Evolutionary conservation across 306 rosid species (phyloP).

Genomic region (Fragaria iinumae): DNA sequence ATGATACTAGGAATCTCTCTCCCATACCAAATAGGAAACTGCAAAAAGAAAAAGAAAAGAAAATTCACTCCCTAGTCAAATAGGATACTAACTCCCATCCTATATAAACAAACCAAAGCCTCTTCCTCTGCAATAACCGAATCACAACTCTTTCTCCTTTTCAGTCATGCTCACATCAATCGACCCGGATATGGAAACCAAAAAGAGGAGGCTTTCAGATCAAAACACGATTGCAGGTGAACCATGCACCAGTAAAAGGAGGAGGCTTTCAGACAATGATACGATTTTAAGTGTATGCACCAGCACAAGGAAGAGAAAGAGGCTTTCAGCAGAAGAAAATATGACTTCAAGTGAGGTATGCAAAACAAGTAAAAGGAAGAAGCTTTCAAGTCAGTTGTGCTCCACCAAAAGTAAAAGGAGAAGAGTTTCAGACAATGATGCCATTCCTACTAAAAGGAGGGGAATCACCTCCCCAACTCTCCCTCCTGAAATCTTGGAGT

Average conservation of each 20-base stretch:
- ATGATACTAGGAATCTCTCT: neutral
- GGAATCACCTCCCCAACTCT: neutral
- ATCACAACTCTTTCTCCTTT: too few relatives aligned
- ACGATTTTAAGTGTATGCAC: neutral
- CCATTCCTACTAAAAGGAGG: neutral
- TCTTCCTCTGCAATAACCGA: too few relatives aligned
- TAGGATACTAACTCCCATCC: neutral
- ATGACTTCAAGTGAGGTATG: neutral
- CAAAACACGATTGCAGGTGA: too few relatives aligned
- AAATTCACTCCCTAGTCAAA: neutral
- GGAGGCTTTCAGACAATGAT: neutral
- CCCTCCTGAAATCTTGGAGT: neutral
- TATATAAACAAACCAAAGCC: too few relatives aligned
- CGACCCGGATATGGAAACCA: neutral
- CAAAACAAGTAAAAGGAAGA: neutral
- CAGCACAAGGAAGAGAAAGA: neutral
- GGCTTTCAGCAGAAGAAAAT: neutral
- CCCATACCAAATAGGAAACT: neutral
- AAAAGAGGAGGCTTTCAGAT: neutral
- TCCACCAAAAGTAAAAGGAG: neutral
- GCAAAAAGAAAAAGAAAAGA: neutral
- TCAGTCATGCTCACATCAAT: neutral
- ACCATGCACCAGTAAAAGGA: neutral
- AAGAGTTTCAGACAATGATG: neutral
- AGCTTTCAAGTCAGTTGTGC: neutral